Base-by-base conservation (phyloP, 495 filamentous ascomycete species). In the Chaetomium fimeti region DNA sequence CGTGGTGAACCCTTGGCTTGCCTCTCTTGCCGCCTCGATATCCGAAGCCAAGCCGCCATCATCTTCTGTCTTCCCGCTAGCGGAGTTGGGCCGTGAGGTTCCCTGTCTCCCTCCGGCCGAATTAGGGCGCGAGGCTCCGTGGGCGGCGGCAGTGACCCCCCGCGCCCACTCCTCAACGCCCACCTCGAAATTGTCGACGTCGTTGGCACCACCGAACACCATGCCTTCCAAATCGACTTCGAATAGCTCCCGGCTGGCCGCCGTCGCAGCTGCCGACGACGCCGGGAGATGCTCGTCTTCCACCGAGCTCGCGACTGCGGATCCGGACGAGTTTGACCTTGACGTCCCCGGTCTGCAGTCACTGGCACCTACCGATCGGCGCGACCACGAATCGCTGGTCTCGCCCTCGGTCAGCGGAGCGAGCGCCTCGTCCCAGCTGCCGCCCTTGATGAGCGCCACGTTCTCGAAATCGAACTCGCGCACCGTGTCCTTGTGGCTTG, bases 381-480 rank as follows among this genome's bases (percentile, higher is more conserved):
- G 68, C 15, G 74, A 79, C 80, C 80, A 82, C n/a, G 66, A 66
- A 28, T 75, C 75, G 28, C 70, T 67, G 3, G 53, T 25, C 24
- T 28, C 58, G 56, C 70, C 71, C 20, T 75, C 72, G 54, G 83
- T 85, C 63, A 92, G 72, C 3, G 88, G 88, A 36, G 82, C 84
- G 4, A 92, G 79, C 2, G 89, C 90, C 53, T 90, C 87, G 61
- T 92, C 88, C 90, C 89, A 92, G 57, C 77, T 86, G 24, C 87
- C 90, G 32, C 73, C 76, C 57, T 76, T 78, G 20, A 87, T 80
- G 28, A 93, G 77, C 32, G 78, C 76, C 13, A 88, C 83, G 60
- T 88, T 85, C 70, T 90, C 85, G 72, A 92, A 89, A 61, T 89
- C 85, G 70, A 91, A 86, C 65, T 91, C 88, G 29, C 79, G 75